A percentile compares a stretch with the other conserved stretches of the same genome.
Evolutionary conservation across 805 yeast species (phyloP).

Genomic region (Grigorovia jiainica): DNA sequence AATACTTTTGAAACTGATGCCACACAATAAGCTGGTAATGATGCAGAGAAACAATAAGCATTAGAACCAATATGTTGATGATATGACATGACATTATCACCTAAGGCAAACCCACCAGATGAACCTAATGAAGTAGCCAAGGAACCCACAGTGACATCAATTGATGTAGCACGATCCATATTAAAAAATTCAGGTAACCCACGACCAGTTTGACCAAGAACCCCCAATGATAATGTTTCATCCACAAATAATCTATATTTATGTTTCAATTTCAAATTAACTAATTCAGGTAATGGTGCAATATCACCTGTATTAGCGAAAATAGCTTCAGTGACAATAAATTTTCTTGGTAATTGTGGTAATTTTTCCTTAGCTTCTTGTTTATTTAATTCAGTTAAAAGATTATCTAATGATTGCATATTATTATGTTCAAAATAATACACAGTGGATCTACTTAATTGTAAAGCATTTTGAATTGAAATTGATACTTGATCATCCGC

Average conservation of each 20-base stretch:
- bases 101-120: constrained; percentile 92
- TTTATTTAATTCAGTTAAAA: constrained; percentile 52
- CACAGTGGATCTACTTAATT: constrained; percentile 77
- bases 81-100: constrained; percentile 69
- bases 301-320: constrained; percentile 76
- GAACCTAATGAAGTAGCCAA: constrained; percentile 74
- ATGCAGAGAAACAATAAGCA: constrained; percentile 90
- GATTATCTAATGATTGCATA: constrained; percentile 66
- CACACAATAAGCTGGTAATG: constrained; percentile 88
- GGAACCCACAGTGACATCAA: constrained; percentile 83
- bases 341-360: constrained; percentile 73
- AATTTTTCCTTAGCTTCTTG: constrained; percentile 47
- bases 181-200: constrained; percentile 72
- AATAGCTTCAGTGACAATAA: constrained; percentile 84
- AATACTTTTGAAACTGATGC: constrained; percentile 49
- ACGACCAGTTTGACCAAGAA: constrained; percentile 73
- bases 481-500: constrained; percentile 74
- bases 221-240: constrained; percentile 81
- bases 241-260: constrained; percentile 84
- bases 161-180: constrained; percentile 51
- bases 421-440: constrained; percentile 75
- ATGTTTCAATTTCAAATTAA: constrained; percentile 67
- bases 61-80: constrained; percentile 87
- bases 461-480: constrained; percentile 79
- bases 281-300: constrained; percentile 56